A percentile compares a stretch with the other conserved stretches of the same genome.
phyloP scores from a whole-genome alignment of 768 basidiomycete species.

The Austroboletus eburneus region DNA sequence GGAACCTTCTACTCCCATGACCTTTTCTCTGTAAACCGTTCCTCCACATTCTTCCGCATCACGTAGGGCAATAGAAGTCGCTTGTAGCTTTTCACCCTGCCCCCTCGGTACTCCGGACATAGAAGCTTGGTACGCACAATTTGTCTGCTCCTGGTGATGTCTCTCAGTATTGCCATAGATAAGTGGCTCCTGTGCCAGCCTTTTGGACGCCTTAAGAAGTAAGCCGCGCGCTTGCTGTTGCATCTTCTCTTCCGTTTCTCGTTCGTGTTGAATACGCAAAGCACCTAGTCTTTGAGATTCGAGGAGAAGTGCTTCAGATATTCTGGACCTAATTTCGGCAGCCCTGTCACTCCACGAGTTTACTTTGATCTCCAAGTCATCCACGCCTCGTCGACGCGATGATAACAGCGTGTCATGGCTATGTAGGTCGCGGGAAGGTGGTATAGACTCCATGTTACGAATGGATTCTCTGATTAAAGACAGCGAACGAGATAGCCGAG shows the following conservation, averaged over 20 bases:
- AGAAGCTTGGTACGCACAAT: constrained; percentile 4
- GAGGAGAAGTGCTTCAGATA: constrained; percentile 38
- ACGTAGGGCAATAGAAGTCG: neutral
- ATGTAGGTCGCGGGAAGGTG: constrained; percentile 39
- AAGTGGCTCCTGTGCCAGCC: constrained; percentile 13
- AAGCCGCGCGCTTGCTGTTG: constrained; percentile 22
- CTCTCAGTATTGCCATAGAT: constrained; percentile 26
- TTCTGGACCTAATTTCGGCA: constrained; percentile 27
- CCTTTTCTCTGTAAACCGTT: constrained; percentile 1
- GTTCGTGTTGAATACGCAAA: constrained; percentile 28
- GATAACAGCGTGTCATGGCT: constrained; percentile 47
- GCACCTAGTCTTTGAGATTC: constrained; percentile 42
- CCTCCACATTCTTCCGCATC: constrained; percentile 2
- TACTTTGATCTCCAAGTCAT: constrained; percentile 48
- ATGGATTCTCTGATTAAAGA: constrained; percentile 53
- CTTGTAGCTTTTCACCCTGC: constrained; percentile 1
- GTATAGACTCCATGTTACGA: constrained; percentile 48
- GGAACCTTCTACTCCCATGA: neutral
- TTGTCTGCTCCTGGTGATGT: constrained; percentile 12
- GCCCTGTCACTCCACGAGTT: constrained; percentile 44
- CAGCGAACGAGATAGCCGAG: constrained; percentile 43
- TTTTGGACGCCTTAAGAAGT: constrained; percentile 5
- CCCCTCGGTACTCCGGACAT: neutral
- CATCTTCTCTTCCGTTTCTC: constrained; percentile 23
- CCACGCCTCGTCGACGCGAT: constrained; percentile 45